Conservation (phyloP, 169 alveolate genomes). For the Cryptosporidium meleagridis region DNA sequence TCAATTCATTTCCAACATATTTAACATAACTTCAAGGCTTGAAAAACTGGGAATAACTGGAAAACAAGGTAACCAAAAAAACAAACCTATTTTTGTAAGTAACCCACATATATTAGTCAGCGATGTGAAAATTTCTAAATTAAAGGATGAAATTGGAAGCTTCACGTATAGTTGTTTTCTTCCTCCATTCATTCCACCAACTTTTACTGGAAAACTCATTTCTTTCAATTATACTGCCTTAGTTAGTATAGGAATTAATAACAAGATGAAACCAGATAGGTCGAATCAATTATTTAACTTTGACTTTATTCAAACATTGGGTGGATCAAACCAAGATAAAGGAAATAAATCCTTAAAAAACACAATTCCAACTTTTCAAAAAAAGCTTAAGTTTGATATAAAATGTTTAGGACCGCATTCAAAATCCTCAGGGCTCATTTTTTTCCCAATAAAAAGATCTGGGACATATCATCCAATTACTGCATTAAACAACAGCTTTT, state of each 20-base stretch:
- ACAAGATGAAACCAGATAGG: not conserved
- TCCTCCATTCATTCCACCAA: conserved; percentile 71
- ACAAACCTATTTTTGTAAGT: conserved; percentile 48
- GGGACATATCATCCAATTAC: conserved; percentile 37
- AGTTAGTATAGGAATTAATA: conserved; percentile 52
- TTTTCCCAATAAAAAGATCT: not conserved
- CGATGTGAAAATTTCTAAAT: conserved; percentile 4
- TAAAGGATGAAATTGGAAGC: conserved; percentile 38
- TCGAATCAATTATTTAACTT: not conserved
- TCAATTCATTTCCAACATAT: conserved; percentile 12
- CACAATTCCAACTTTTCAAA: conserved; percentile 13
- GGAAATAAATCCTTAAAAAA: not conserved
- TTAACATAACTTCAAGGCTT: not conserved
- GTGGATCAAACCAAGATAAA: not conserved
- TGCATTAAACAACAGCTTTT: not conserved
- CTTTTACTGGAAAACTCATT: conserved; percentile 26
- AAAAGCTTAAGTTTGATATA: conserved; percentile 41
- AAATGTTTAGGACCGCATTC: conserved; percentile 67
- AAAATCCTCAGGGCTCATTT: conserved; percentile 6
- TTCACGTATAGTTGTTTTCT: conserved; percentile 34
- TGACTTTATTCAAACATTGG: not conserved
- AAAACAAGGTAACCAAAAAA: not conserved
- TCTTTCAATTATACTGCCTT: conserved; percentile 24
- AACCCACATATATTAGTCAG: conserved; percentile 58
- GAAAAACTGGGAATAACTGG: not conserved